Percentiles rank a stretch among this genome's conserved stretches.
Conservation (phyloP, 768 basidiomycete genomes). For the Grammothele lineata region DNA sequence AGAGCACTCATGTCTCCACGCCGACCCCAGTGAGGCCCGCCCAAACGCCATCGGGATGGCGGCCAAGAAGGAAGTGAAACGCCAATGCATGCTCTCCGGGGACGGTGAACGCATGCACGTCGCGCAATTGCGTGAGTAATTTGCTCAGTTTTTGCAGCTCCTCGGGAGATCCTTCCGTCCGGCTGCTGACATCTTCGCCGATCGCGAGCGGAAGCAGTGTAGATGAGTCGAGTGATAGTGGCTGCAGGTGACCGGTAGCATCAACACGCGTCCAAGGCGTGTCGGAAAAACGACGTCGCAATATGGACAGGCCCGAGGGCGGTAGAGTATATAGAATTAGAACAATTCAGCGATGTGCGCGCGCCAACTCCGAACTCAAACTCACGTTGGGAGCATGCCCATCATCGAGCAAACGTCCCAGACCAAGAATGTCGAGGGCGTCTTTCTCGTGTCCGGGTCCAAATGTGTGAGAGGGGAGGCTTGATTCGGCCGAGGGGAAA, state of each 20-base stretch:
- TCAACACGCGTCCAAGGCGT: too few relatives aligned
- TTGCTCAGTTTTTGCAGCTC: background rate
- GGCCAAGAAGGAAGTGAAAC: conserved; percentile 37
- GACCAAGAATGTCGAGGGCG: background rate
- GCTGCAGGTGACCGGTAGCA: too few relatives aligned
- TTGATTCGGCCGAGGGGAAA: conserved; percentile 44
- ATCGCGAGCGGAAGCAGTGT: background rate
- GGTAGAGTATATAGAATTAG: too few relatives aligned
- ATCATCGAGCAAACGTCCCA: too few relatives aligned
- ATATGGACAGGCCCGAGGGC: too few relatives aligned
- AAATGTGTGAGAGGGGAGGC: too few relatives aligned
- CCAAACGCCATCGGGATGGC: conserved; percentile 23
- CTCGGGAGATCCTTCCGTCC: background rate
- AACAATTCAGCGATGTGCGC: too few relatives aligned
- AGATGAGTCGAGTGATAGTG: too few relatives aligned
- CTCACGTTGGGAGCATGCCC: too few relatives aligned
- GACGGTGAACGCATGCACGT: conserved; percentile 12
- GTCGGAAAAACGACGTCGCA: too few relatives aligned
- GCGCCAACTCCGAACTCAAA: too few relatives aligned
- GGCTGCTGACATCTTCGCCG: conserved; percentile 2
- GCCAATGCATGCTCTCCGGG: conserved; percentile 17
- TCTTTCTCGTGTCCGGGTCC: conserved; percentile 10
- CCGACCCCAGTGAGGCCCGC: conserved; percentile 35
- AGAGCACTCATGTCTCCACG: conserved; percentile 25
- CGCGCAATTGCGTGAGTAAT: conserved; percentile 8